A percentile compares a stretch with the other conserved stretches of the same genome.
These are phyloP conservation scores for Sphaerosporella brunnea DNA, from an alignment of 495 filamentous ascomycete species.

Conservation along the genomic window DNA sequence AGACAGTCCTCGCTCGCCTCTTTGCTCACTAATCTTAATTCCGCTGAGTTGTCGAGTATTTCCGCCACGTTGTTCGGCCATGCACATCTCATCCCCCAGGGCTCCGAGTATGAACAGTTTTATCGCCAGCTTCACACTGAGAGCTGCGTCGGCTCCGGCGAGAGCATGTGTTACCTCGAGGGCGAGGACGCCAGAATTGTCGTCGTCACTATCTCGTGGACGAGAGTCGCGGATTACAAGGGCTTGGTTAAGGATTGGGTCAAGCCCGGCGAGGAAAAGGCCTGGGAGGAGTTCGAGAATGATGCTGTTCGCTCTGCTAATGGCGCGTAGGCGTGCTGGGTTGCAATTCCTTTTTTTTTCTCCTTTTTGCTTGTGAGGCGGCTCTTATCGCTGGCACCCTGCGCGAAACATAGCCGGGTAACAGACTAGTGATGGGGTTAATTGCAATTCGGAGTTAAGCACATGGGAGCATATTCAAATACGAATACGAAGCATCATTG, in stretches of 20 bases:
- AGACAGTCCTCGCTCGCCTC: constrained; percentile 54
- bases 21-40: constrained; percentile 76
- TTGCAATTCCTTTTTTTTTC: no score
- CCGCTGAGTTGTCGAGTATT: constrained; percentile 71
- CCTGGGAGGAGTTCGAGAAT: constrained; percentile 3
- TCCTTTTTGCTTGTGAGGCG: no score
- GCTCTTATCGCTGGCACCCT: no score
- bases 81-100: constrained; percentile 50
- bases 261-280: constrained; percentile 22
- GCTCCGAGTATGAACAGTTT: constrained; percentile 63
- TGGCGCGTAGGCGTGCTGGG: background rate
- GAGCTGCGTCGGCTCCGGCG: constrained; percentile 42
- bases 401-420: no score
- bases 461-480: no score
- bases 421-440: no score
- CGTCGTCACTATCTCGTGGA: constrained; percentile 42
- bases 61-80: constrained; percentile 80
- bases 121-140: constrained; percentile 67
- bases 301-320: background rate
- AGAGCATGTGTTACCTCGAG: constrained; percentile 23
- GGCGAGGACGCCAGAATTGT: constrained; percentile 40
- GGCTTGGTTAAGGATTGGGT: constrained; percentile 45
- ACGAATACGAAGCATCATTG: no score
- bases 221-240: constrained; percentile 46
- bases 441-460: no score